Evolutionary conservation across 805 yeast species (phyloP), one percentile per base, ranked within the genome.

Genomic region (Starmerella sp.): DNA sequence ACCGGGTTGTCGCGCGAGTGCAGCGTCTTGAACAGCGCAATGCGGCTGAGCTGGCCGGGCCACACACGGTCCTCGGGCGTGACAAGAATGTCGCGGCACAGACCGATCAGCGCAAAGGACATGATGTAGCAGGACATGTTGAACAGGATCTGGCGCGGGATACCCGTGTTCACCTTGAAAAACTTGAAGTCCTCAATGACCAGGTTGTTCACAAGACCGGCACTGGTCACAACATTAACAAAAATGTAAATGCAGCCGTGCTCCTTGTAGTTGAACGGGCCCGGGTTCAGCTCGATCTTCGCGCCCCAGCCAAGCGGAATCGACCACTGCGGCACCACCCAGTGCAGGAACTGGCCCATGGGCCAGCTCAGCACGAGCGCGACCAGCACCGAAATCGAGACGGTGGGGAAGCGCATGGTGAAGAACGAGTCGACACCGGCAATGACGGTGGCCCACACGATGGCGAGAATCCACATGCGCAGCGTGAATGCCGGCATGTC

Each of bases 51-150:
- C 62, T 76, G 77, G 1, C 78, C 67, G 5, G 91, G 91, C 90
- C 90, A 85, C 51, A 83, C 74, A 68, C 82, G 78, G n/a, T 79
- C 71, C 5, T 82, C 75, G 6, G 88, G 84, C 55, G 77, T 77
- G 14, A 84, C 82, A 57, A 84, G 72, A 37, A 81, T 71, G 59
- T 77, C 75, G 59, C 83, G 73, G 42, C 77, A 72, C 55, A 83
- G 52, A 32, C 90, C 90, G 44, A 86, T 86, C 52, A 81, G 66
- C 31, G 84, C 82, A 59, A 80, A 80, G 9, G 90, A 89, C 51
- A 84, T 72, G 60, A 79, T 72, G 65, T 83, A 87, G 39, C 84
- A 75, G 13, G 84, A 74, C 51, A 79, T 63, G 46, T 75, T 72
- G 46, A 80, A 71, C 51, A 81, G 65, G 34, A 83, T 67, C 57